Conservation (phyloP, 2,329 filamentous ascomycete genomes). For the Cercospora janseana region DNA sequence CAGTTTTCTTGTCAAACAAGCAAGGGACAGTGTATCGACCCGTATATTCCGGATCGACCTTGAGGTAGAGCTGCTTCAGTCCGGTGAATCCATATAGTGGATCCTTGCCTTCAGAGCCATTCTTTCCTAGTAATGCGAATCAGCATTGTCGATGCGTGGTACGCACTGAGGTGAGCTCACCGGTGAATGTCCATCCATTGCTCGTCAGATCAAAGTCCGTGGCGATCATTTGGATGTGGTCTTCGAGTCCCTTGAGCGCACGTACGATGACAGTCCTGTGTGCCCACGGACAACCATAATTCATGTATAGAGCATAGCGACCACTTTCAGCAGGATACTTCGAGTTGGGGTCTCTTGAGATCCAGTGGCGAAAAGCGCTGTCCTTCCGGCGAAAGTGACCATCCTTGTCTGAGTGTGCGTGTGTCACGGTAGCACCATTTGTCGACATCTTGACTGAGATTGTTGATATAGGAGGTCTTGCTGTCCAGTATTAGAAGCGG, state of each 20-base stretch:
- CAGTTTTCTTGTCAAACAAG: conserved; percentile 66
- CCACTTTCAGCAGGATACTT: conserved; percentile 58
- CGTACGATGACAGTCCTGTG: conserved; percentile 51
- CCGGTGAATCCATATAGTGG: conserved; percentile 65
- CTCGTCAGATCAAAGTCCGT: conserved; percentile 42
- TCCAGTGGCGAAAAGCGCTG: conserved; percentile 55
- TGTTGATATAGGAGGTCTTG: not conserved
- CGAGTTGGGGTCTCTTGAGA: conserved; percentile 53
- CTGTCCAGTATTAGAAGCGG: not conserved
- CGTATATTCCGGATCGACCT: conserved; percentile 62
- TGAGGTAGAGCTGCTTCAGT: conserved; percentile 71
- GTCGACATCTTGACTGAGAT: not conserved
- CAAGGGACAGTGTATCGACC: conserved; percentile 81
- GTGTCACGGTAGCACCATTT: conserved; percentile 4
- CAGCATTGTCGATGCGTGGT: not conserved
- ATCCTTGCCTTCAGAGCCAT: conserved; percentile 56
- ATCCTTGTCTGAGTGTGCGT: conserved; percentile 40
- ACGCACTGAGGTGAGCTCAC: conserved; percentile 27
- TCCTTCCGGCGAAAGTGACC: conserved; percentile 55
- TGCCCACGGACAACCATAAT: conserved; percentile 63
- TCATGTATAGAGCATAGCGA: conserved; percentile 62
- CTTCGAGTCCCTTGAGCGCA: conserved; percentile 51
- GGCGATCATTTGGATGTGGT: conserved; percentile 50
- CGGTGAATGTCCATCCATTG: conserved; percentile 70
- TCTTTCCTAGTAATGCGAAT: conserved; percentile 32